phyloP scores from a whole-genome alignment of 768 basidiomycete genomes.

The Lentinula boryana region DNA sequence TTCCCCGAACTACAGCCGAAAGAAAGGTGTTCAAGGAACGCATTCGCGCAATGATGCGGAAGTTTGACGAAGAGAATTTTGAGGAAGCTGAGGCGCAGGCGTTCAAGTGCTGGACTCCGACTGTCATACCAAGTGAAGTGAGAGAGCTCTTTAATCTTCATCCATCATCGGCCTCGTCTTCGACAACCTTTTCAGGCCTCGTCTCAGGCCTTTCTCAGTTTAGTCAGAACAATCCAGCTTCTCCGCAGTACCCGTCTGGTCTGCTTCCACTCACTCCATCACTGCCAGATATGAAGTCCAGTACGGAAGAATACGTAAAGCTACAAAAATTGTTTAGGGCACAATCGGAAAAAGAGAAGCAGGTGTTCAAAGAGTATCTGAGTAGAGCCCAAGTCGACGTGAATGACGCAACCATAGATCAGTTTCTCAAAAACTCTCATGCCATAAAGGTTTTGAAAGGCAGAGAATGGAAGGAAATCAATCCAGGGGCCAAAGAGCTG shows the following conservation, averaged over 20 bases:
- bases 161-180: slow-evolving; percentile 27
- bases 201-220: slow-evolving; percentile 22
- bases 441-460: slow-evolving; percentile 63
- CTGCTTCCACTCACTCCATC: slow-evolving; percentile 80
- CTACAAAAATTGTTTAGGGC: slow-evolving; percentile 83
- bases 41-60: slow-evolving; percentile 59
- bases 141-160: slow-evolving; percentile 57
- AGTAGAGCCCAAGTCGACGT: slow-evolving; percentile 24
- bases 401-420: slow-evolving; percentile 51
- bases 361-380: slow-evolving; percentile 44
- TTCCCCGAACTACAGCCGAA: slow-evolving; percentile 56
- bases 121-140: slow-evolving; percentile 63
- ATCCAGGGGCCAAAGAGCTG: slow-evolving; percentile 21
- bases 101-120: slow-evolving; percentile 67
- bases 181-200: slow-evolving; percentile 4
- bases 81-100: slow-evolving; percentile 91
- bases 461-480: slow-evolving; percentile 51
- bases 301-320: slow-evolving; percentile 74
- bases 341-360: slow-evolving; percentile 68
- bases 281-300: slow-evolving; percentile 95
- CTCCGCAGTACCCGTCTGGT: slow-evolving; percentile 68
- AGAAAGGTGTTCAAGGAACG: slow-evolving; percentile 71
- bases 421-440: slow-evolving; percentile 79
- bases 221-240: slow-evolving; percentile 23
- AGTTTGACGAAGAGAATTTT: slow-evolving; percentile 93